Base-by-base conservation (phyloP, 768 basidiomycete species). In the Naganishia onofrii region DNA sequence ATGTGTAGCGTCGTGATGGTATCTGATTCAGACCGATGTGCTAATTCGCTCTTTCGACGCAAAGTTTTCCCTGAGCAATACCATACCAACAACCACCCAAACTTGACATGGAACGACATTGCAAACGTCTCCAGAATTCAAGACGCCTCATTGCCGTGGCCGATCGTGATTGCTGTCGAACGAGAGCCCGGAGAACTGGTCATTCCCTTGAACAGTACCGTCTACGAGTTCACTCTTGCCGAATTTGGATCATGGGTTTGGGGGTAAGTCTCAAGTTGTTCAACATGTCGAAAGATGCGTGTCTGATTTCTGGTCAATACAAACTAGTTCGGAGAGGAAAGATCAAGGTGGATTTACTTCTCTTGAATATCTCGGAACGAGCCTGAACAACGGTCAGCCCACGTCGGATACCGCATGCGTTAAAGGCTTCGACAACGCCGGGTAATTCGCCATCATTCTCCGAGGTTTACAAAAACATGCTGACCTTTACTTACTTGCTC, bases 381-480 rank as follows among this genome's bases (percentile, higher is more conserved):
- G 84, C 70, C 76, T 92, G 21, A 77, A 80, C 28, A 85, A 88
- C 68, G 90, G 89, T 3, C 75, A 82, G 69, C 84, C 88, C 0
- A 81, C 79, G 13, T 87, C 86, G 70, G 78, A 82, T 7, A 85
- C 86, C 13, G 79, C 85, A 0, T 94, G 92, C 77, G 87, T 88
- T 15, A 85, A 84, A 5, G 88, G 87, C 8, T 92, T 91, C 74
- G 90, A 92, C 76, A 89, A 89, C 77, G 85, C 80, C 71, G 76
- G 77, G 72, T 78, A 26, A 26, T 42, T 68, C 53, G 21, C 26
- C 28, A 34, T 2, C 4, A 31, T 13, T 48, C 21, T 26, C 23
- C 8, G 26, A 17, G 6, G 17, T 42, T 19, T n/a, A 34, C 7
- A 29, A 7, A 10, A 19, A 10, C 26, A 26, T 55, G 38, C 12